Evolutionary conservation across 169 alveolate species (phyloP).

Genomic region (Ichthyophthirius multifiliis): DNA sequence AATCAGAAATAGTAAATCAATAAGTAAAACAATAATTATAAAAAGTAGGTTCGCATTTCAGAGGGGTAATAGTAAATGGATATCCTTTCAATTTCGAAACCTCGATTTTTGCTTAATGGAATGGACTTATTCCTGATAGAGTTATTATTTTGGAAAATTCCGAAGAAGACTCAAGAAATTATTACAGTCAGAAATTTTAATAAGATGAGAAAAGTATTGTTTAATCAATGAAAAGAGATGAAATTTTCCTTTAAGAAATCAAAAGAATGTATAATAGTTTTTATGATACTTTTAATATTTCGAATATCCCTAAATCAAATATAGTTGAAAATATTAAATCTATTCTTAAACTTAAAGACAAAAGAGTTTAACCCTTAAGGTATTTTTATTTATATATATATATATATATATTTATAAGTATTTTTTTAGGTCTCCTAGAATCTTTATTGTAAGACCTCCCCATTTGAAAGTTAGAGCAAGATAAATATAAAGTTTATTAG

Average conservation of each 20-base stretch:
- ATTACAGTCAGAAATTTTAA: slow-evolving; percentile 1
- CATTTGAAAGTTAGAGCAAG: slow-evolving; percentile 16
- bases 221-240: slow-evolving; percentile 17
- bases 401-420: background rate
- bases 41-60: slow-evolving; percentile 18
- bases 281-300: slow-evolving; percentile 21
- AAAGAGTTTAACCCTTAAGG: slow-evolving; percentile 19
- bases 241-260: slow-evolving; percentile 9
- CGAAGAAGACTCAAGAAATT: background rate
- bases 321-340: slow-evolving; percentile 26
- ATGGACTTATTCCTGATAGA: slow-evolving; percentile 27
- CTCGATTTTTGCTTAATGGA: slow-evolving; percentile 10
- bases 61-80: slow-evolving; percentile 30
- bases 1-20: background rate
- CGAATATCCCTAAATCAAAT: slow-evolving; percentile 9
- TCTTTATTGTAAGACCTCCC: slow-evolving; percentile 29
- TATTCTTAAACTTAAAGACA: slow-evolving; percentile 25
- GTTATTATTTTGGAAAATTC: slow-evolving; percentile 7
- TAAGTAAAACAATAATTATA: background rate
- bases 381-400: background rate
- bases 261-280: slow-evolving; percentile 18
- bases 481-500: background rate
- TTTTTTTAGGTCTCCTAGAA: slow-evolving; percentile 36
- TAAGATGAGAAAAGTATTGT: background rate
- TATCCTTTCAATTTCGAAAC: slow-evolving; percentile 27